Conservation (phyloP, 1,139 yeast genomes). For the Maudiozyma humilis region DNA sequence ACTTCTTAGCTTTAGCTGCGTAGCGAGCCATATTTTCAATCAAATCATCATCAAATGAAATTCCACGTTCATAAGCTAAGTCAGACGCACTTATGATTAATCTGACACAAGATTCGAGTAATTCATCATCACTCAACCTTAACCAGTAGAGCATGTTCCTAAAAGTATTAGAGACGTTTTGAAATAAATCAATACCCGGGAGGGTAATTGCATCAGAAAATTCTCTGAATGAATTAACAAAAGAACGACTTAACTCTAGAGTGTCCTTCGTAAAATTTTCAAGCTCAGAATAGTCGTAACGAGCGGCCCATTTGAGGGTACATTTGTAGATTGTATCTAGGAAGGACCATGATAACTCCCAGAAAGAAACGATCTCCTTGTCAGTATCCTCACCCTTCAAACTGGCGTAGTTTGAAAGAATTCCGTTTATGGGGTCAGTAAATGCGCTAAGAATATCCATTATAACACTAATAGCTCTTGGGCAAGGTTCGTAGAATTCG, state of each 20-base stretch:
- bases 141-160: slow-evolving; percentile 67
- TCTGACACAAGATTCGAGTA: slow-evolving; percentile 66
- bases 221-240: slow-evolving; percentile 57
- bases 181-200: slow-evolving; percentile 30
- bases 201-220: slow-evolving; percentile 38
- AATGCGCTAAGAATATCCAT: slow-evolving; percentile 65
- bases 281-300: slow-evolving; percentile 48
- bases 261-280: slow-evolving; percentile 83
- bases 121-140: slow-evolving; percentile 67
- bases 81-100: slow-evolving; percentile 61
- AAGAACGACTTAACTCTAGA: slow-evolving; percentile 62
- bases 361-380: slow-evolving; percentile 36
- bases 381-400: slow-evolving; percentile 20
- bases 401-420: slow-evolving; percentile 32
- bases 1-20: slow-evolving; percentile 57
- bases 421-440: slow-evolving; percentile 59
- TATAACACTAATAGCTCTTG: slow-evolving; percentile 62
- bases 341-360: slow-evolving; percentile 68
- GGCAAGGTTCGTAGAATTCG: slow-evolving; percentile 62
- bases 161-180: slow-evolving; percentile 39
- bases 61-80: slow-evolving; percentile 47
- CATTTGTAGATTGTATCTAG: slow-evolving; percentile 58
- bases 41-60: slow-evolving; percentile 42
- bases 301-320: slow-evolving; percentile 67
- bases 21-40: slow-evolving; percentile 51